Conservation (phyloP, 257 asterid species). For the Henckelia pumila region DNA sequence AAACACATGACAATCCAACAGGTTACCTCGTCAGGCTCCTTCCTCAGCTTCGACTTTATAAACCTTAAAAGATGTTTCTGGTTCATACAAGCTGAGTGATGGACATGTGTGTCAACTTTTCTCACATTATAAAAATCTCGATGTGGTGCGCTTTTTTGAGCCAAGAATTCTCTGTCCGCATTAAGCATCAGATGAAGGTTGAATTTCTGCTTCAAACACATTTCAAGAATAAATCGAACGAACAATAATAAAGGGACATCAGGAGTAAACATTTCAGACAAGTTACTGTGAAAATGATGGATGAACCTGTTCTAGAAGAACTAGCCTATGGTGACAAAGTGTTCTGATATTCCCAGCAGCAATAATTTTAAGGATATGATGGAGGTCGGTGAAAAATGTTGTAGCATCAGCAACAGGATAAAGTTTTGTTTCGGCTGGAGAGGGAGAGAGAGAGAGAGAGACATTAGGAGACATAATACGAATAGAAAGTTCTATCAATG, state of each 20-base stretch:
- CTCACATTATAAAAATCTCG: slow-evolving; percentile 97
- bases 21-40: slow-evolving; percentile 95
- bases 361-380: slow-evolving; percentile 89
- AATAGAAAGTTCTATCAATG: slow-evolving; percentile 6
- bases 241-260: slow-evolving; percentile 7
- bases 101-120: slow-evolving; percentile 97
- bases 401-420: slow-evolving; percentile 94
- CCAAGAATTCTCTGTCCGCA: slow-evolving; percentile 96
- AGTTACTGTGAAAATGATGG: slow-evolving; percentile 16
- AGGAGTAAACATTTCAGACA: not conserved
- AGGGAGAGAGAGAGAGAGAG: slow-evolving; percentile 20
- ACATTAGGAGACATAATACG: slow-evolving; percentile 10
- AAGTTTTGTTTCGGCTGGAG: slow-evolving; percentile 75
- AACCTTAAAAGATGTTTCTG: slow-evolving; percentile 94
- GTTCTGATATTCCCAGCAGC: slow-evolving; percentile 94
- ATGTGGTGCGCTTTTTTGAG: slow-evolving; percentile 99
- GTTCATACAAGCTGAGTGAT: slow-evolving; percentile 99
- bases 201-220: slow-evolving; percentile 69
- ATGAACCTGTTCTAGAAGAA: slow-evolving; percentile 86
- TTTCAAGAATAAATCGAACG: slow-evolving; percentile 9
- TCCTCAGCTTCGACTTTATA: slow-evolving; percentile 89
- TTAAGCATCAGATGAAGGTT: slow-evolving; percentile 98
- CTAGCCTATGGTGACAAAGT: slow-evolving; percentile 89
- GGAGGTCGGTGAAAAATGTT: slow-evolving; percentile 90
- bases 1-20: slow-evolving; percentile 8